These are phyloP conservation scores for Paramyrothecium roridum DNA, from an alignment of 2,329 filamentous ascomycete species.

Conservation along the genomic window DNA sequence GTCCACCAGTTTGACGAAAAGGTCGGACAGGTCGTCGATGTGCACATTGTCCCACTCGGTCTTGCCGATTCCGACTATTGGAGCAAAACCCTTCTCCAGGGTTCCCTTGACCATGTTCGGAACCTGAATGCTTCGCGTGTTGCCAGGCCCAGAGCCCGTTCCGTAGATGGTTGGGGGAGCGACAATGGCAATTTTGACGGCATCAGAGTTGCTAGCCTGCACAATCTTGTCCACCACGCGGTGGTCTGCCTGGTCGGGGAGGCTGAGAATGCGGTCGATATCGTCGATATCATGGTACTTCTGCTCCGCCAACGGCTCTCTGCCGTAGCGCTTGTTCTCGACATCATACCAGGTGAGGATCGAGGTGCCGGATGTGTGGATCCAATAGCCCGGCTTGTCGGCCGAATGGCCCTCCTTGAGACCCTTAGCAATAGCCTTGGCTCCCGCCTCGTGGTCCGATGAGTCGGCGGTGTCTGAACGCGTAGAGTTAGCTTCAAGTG, in stretches of 20 bases:
- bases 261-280: constrained; percentile 48
- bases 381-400: constrained; percentile 44
- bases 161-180: constrained; percentile 51
- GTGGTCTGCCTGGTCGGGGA: constrained; percentile 59
- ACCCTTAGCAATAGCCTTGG: constrained; percentile 43
- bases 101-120: constrained; percentile 37
- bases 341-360: constrained; percentile 45
- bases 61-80: constrained; percentile 39
- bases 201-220: constrained; percentile 32
- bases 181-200: constrained; percentile 42
- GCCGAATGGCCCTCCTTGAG: constrained; percentile 38
- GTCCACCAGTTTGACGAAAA: constrained; percentile 42
- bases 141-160: constrained; percentile 42
- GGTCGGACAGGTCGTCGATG: constrained; percentile 40
- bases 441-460: constrained; percentile 37
- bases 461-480: constrained; percentile 44
- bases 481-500: background rate
- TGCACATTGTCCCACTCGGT: constrained; percentile 53
- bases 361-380: constrained; percentile 48
- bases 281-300: constrained; percentile 58
- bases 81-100: constrained; percentile 39
- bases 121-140: constrained; percentile 47
- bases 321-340: constrained; percentile 37
- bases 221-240: constrained; percentile 68
- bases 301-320: constrained; percentile 39